Percentiles rank a stretch among this genome's conserved stretches.
Conservation (phyloP, 176 grass and related monocot species). For the bread wheat (Triticum aestivum) region IWGSC_CS_RefSeq_v2.1 NC_057805.1:95315881-95316380, state of each 20-base stretch:
- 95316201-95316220: not conserved
- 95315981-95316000: too few relatives aligned
- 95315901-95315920: too few relatives aligned
- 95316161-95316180: not conserved
- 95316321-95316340: not conserved
- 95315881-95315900: too few relatives aligned
- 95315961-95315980: too few relatives aligned
- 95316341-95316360: not conserved
- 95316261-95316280: not conserved
- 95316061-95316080: not conserved
- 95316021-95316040: too few relatives aligned
- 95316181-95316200: not conserved
- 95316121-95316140: not conserved
- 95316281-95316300: not conserved
- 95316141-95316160: not conserved
- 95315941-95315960: too few relatives aligned
- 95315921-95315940: too few relatives aligned
- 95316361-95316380: not conserved
- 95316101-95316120: not conserved
- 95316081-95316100: not conserved
- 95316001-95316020: too few relatives aligned
- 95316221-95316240: slow-evolving; percentile 7
- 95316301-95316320: not conserved
- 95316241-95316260: not conserved
- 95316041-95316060: not conserved